Evolutionary conservation across 2,329 filamentous ascomycete genomes (phyloP), one percentile per base, ranked within the genome.

Genomic region (Pseudohalonectria lignicola): DNA sequence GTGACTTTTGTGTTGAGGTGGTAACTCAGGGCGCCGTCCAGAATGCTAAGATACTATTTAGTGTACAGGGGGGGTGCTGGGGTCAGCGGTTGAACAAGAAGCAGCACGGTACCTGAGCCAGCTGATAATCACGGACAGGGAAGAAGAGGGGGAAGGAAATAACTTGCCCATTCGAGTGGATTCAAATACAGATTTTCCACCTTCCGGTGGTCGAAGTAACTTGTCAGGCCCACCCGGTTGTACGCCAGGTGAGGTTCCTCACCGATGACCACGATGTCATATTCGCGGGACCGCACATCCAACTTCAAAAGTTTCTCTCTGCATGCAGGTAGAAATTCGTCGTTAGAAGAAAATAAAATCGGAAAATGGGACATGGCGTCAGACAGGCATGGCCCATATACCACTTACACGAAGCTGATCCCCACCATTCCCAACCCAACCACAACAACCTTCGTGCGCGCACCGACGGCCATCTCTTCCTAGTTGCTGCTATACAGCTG

Each of bases 341-440:
- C 7, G 29, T 31, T 18, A 36, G 19, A 19, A 13, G n/a, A 15
- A 19, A 30, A 17, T 4, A 28, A 30, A 19, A 4, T 16, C 10
- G 16, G 31, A 4, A 11, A 18, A 19, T 18, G 15, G 31, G 15
- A 10, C 8, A 18, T 8, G 9, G 26, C 10, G 20, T 13, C 23
- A 16, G 19, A 13, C 29, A 8, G 15, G 13, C n/a, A n/a, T n/a
- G n/a, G n/a, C n/a, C n/a, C n/a, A n/a, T n/a, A n/a, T n/a, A n/a
- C n/a, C n/a, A 67, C 81, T 69, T 62, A 90, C 83, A 93, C 86
- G 56, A 93, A 90, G 31, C 83, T 79, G 48, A 92, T 82, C 29
- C 82, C 86, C 32, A 94, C 87, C 88, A 95, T 95, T 3, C 87
- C 87, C 60, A 94, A 61, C 9, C 87, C 87, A 29, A 94, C 85